Base-by-base conservation (phyloP, 192 early-diverging fungal genomes). In the Backusella psychrophila region DNA sequence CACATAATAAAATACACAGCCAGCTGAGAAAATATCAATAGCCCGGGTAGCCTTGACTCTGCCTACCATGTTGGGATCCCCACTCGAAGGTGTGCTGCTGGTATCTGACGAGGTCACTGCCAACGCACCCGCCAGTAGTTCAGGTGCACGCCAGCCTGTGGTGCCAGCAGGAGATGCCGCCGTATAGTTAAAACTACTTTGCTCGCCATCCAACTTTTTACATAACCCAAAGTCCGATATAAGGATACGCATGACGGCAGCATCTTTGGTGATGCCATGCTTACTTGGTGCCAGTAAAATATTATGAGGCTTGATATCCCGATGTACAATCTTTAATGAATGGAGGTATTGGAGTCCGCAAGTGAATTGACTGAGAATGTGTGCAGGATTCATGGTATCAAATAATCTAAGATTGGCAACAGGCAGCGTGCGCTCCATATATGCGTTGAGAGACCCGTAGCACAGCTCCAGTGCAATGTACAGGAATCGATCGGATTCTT, bases 191-290 rank as follows among this genome's bases (percentile, higher is more conserved):
- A 99, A 98, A 63, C 93, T 94, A 67, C 92, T 95, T 75, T 97
- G 94, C 76, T 97, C 95, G 53, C 94, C 95, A 63, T 96, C 96
- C 23, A 99, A 83, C 42, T 96, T 95, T 74, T 97, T 94, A 59
- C 95, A 96, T 71, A 99, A 86, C 35, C 98, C 98, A 88, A 99
- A 99, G 79, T 99, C 98, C 14, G 96, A 96, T 34, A 99, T 96
- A 71, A 98, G 84, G 1, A 98, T 92, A 69, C 89, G 92, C 76
- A 87, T 87, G 3, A 69, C 52, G 3, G 63, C 56, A 3, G 69
- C 35, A 26, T 74, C 33, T 26, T 84, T 78, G 1, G 72, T 75
- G 21, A 77, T 71, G 29, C 83, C 77, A 23, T 86, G 85, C 69
- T 87, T 87, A 2, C 88, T 85, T 23, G 88, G 87, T 5, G 90